Conservation (phyloP, 208 protist species). For the Acanthamoeba royreba region DNA sequence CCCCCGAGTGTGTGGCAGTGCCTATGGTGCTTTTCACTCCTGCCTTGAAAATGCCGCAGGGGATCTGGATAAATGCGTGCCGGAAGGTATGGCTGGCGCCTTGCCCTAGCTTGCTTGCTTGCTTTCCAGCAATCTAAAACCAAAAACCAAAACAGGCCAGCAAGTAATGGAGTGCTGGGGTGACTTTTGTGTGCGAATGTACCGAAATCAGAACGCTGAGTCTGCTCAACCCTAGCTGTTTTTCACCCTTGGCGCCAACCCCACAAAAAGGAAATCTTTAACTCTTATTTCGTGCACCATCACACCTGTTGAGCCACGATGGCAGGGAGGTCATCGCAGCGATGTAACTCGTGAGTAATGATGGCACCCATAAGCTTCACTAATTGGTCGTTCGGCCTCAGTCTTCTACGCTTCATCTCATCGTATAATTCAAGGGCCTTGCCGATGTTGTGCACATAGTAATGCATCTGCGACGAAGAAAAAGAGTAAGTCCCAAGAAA, state of each 20-base stretch:
- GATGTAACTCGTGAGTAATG: background rate
- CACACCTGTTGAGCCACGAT: too few relatives aligned
- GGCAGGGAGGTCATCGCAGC: too few relatives aligned
- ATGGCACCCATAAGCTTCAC: background rate
- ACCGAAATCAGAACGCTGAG: background rate
- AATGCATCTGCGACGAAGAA: background rate
- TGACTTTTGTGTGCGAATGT: background rate
- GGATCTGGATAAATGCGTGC: background rate
- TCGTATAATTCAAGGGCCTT: background rate
- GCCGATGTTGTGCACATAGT: background rate
- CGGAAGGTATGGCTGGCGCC: background rate
- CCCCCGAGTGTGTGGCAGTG: background rate
- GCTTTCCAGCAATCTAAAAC: background rate
- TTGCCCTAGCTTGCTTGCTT: background rate
- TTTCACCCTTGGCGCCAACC: too few relatives aligned
- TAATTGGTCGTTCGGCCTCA: background rate
- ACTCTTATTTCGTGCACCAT: too few relatives aligned
- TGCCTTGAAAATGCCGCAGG: background rate
- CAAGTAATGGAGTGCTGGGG: background rate
- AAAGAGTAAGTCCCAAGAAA: background rate
- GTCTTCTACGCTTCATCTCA: background rate
- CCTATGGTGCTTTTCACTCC: background rate
- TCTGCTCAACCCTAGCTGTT: too few relatives aligned
- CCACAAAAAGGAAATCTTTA: too few relatives aligned
- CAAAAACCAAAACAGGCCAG: background rate